Conservation (phyloP, 805 yeast species). For the Saturnispora besseyi region DNA sequence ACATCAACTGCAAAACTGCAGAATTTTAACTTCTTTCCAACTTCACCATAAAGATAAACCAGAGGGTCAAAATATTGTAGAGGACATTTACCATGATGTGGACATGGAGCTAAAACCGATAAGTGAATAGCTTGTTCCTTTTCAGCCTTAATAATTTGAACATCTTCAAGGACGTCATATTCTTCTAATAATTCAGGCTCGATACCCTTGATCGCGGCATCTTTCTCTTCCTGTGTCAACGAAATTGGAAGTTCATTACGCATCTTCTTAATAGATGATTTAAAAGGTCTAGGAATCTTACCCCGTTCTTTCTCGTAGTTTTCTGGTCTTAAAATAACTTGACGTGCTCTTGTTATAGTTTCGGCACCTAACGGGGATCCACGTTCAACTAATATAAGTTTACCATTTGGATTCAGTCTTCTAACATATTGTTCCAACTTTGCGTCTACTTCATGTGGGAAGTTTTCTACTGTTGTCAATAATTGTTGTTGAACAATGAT, state of each 20-base stretch:
- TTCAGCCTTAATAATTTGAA: conserved; percentile 7
- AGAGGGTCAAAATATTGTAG: conserved; percentile 70
- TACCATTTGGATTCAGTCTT: conserved; percentile 69
- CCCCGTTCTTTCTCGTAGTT: conserved; percentile 44
- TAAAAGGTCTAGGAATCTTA: conserved; percentile 63
- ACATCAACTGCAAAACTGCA: conserved; percentile 68
- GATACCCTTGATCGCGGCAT: conserved; percentile 18
- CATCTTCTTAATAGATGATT: conserved; percentile 23
- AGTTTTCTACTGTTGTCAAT: conserved; percentile 46
- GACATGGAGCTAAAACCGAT: conserved; percentile 77
- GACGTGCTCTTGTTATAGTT: conserved; percentile 81
- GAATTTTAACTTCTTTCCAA: conserved; percentile 57
- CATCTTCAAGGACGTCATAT: conserved; percentile 17
- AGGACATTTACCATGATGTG: conserved; percentile 83
- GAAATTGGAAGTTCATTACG: neutral
- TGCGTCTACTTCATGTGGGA: conserved; percentile 67
- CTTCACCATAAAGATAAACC: conserved; percentile 42
- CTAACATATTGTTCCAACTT: conserved; percentile 50
- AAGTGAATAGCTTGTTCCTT: conserved; percentile 35
- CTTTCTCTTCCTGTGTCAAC: conserved; percentile 7
- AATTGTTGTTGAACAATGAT: conserved; percentile 79
- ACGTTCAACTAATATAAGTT: conserved; percentile 70
- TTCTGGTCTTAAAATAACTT: conserved; percentile 82
- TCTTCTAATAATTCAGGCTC: conserved; percentile 22
- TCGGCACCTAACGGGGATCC: conserved; percentile 91